A percentile compares a stretch with the other conserved stretches of the same genome.
phyloP scores from a whole-genome alignment of 805 yeast genomes.

The Dipodascus albidus region DNA sequence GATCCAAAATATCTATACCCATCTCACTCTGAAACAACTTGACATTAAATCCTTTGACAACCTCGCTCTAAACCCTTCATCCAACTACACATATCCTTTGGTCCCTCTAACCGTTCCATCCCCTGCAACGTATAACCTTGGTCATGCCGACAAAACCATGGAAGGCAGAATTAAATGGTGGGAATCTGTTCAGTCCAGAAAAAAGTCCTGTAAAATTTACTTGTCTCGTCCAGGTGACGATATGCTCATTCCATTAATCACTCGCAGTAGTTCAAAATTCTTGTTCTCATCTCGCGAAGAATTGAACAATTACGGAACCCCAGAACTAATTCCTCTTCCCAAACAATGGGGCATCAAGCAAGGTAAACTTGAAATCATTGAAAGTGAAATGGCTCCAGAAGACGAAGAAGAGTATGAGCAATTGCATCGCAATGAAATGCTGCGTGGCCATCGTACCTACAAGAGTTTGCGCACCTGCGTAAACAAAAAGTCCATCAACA shows the following conservation, averaged over 20 bases:
- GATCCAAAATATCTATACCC: neutral
- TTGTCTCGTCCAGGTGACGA: neutral
- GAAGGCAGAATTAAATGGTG: neutral
- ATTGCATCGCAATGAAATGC: neutral
- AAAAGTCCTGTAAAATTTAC: neutral
- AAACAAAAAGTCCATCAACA: conserved; percentile 1
- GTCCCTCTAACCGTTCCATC: conserved; percentile 6
- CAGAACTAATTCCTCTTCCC: neutral
- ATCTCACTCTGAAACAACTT: neutral
- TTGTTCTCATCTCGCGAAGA: neutral
- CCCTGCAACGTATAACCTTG: conserved; percentile 5
- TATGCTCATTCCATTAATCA: neutral
- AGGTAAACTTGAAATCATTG: neutral
- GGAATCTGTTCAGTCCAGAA: neutral
- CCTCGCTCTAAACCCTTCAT: conserved; percentile 2
- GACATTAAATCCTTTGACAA: conserved; percentile 1
- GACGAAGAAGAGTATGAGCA: conserved; percentile 8
- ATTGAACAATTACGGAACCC: neutral
- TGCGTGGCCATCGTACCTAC: conserved; percentile 2
- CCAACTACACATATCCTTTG: conserved; percentile 1
- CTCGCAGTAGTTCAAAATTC: neutral
- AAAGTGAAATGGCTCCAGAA: conserved; percentile 10
- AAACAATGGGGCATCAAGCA: neutral
- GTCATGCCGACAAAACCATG: neutral
- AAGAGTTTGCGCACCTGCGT: neutral